Conservation (phyloP, 2,329 filamentous ascomycete genomes). For the Cryphonectria radicalis region DNA sequence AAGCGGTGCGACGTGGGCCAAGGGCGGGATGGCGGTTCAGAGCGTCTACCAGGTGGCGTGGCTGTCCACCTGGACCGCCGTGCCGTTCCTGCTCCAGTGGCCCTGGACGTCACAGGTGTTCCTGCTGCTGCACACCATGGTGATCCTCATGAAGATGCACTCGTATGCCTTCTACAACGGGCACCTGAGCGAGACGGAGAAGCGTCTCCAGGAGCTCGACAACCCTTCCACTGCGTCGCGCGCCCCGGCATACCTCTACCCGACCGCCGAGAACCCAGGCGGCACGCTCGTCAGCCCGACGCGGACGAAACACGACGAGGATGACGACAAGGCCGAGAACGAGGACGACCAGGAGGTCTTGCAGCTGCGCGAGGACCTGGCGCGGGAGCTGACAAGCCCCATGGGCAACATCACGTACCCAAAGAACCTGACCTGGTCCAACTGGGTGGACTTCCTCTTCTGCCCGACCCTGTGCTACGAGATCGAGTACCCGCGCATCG, state of each 20-base stretch:
- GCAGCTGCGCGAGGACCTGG: slow-evolving; percentile 81
- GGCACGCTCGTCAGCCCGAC: slow-evolving; percentile 42
- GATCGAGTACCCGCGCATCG: slow-evolving; percentile 86
- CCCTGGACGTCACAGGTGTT: slow-evolving; percentile 98
- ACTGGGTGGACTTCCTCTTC: slow-evolving; percentile 85
- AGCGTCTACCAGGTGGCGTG: slow-evolving; percentile 79
- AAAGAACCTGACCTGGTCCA: slow-evolving; percentile 78
- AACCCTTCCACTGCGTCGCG: slow-evolving; percentile 71
- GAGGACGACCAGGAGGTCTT: slow-evolving; percentile 56
- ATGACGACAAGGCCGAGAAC: slow-evolving; percentile 17
- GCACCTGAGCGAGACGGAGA: slow-evolving; percentile 85
- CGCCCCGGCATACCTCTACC: slow-evolving; percentile 77
- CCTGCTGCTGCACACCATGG: slow-evolving; percentile 86
- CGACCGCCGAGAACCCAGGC: slow-evolving; percentile 59
- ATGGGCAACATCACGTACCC: slow-evolving; percentile 91
- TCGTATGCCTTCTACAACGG: slow-evolving; percentile 99
- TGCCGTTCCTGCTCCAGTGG: slow-evolving; percentile 87
- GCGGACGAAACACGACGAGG: slow-evolving; percentile 22
- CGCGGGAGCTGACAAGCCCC: slow-evolving; percentile 87
- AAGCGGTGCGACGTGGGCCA: slow-evolving; percentile 70
- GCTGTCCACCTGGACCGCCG: slow-evolving; percentile 80
- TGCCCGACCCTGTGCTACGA: slow-evolving; percentile 98
- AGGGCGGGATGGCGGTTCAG: slow-evolving; percentile 79
- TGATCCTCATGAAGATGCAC: slow-evolving; percentile 98
- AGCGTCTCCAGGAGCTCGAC: slow-evolving; percentile 79